Evolutionary conservation across 176 grass and related monocot genomes (phyloP), one percentile per base, ranked within the genome.

Genomic region (Carex kokanica): DNA sequence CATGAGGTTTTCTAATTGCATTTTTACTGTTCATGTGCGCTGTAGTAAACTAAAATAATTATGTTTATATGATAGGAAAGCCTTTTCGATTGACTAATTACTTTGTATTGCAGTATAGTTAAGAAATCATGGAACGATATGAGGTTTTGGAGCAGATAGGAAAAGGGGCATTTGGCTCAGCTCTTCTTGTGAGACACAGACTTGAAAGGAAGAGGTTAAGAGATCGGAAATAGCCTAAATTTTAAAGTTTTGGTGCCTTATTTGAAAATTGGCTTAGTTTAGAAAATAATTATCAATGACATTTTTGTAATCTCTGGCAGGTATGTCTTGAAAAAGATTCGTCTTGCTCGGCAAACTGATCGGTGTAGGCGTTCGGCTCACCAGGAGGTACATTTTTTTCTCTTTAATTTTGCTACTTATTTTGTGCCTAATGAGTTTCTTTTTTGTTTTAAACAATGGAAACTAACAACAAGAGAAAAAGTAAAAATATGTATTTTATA

Each of bases 81-180:
- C 6, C 60, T 79, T 58, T 75, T 40, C 10, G 2, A 45, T 52
- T 8, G 21, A 20, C 43, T 36, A 60, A 66, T 79, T 49, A 18
- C 62, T 52, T 65, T 36, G 6, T 18, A 34, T 79, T 60, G 24
- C 86, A 94, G 88, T 65, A 40, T 0, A 61, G 4, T 74, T 51
- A 56, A 78, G 24, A 58, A 83, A 75, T 7, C 45, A 98, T 98
- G 95, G 92, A 98, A 53, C 89, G 88, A 75, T 98, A 98, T 58
- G 95, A 98, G 92, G 85, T 98, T 73, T 61, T 98, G 87, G 95
- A 93, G 79, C 95, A 98, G 82, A 94, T 98, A 87, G 95, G 95
- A 9, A 94, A 98, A 79, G 95, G 95, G 38, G 91, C 95, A 38
- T 98, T 98, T 55, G 95, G 95, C 41, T 91, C 95, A 6, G 95